A percentile compares a stretch with the other conserved stretches of the same genome.
Conservation (phyloP, 2,329 filamentous ascomycete species). For the Fusarium sarcochroum region DNA sequence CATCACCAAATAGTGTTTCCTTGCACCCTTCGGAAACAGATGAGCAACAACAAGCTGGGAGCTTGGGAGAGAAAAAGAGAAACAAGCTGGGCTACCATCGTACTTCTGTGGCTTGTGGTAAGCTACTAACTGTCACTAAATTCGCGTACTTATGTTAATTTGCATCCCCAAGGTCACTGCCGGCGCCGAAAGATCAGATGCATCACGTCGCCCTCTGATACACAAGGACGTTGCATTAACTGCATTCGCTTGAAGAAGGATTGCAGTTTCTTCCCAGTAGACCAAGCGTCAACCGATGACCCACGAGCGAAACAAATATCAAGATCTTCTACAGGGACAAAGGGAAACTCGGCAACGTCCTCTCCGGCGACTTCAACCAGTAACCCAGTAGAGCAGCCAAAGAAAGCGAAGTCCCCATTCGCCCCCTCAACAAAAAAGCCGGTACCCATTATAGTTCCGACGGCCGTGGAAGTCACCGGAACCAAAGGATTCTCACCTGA, state of each 20-base stretch:
- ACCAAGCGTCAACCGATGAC: constrained; percentile 74
- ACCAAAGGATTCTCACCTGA: constrained; percentile 57
- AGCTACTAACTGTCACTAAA: constrained; percentile 59
- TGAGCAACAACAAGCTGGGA: constrained; percentile 49
- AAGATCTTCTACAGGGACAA: constrained; percentile 57
- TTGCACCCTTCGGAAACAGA: constrained; percentile 57
- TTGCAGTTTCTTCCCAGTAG: constrained; percentile 92
- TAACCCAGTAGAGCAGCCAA: constrained; percentile 58
- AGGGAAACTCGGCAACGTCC: constrained; percentile 61
- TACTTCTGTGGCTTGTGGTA: constrained; percentile 95
- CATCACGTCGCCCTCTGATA: constrained; percentile 79
- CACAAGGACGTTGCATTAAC: constrained; percentile 85
- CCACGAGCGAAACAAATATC: constrained; percentile 59
- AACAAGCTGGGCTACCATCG: constrained; percentile 97
- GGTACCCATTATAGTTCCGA: constrained; percentile 60
- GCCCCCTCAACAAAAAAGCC: constrained; percentile 61
- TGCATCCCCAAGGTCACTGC: constrained; percentile 78
- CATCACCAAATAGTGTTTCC: constrained; percentile 63
- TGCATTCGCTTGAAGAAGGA: constrained; percentile 96
- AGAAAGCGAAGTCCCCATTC: constrained; percentile 56
- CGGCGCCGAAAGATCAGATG: constrained; percentile 95
- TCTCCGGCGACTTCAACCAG: constrained; percentile 63
- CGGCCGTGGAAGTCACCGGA: constrained; percentile 57
- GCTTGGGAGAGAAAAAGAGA: constrained; percentile 70
- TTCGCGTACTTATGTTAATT: constrained; percentile 8